A percentile compares a stretch with the other conserved stretches of the same genome.
These are phyloP conservation scores for Colletotrichum gigasporum DNA, from an alignment of 2,329 filamentous ascomycete genomes.

Conservation along the genomic window DNA sequence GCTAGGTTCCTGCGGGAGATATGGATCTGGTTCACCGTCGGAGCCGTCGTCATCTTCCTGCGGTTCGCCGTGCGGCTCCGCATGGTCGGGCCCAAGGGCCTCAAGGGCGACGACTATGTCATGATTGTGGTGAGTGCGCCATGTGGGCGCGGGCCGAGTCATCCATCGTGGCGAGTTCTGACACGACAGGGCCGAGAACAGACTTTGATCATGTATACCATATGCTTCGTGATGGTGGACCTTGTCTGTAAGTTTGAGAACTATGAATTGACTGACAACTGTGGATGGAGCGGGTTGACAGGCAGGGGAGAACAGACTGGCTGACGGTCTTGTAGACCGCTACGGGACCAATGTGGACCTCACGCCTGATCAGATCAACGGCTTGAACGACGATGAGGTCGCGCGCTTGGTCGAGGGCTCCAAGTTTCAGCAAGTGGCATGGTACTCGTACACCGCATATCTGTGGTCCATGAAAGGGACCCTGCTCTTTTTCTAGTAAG, in stretches of 20 bases:
- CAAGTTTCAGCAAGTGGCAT: constrained; percentile 47
- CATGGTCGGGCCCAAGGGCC: constrained; percentile 46
- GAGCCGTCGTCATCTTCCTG: constrained; percentile 40
- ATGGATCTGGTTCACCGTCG: constrained; percentile 44
- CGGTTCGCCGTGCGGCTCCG: constrained; percentile 47
- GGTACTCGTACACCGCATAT: constrained; percentile 49
- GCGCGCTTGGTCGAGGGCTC: constrained; percentile 42
- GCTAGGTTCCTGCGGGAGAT: constrained; percentile 40
- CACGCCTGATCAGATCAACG: background rate
- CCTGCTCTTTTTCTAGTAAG: constrained; percentile 39
- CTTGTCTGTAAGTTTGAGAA: constrained; percentile 39
- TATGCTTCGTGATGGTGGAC: constrained; percentile 46
- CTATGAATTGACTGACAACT: background rate
- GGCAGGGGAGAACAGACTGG: background rate
- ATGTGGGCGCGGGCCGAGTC: background rate
- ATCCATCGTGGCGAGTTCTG: background rate
- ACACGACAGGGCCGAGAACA: background rate
- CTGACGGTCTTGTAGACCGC: background rate
- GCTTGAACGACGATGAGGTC: constrained; percentile 40
- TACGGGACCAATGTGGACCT: constrained; percentile 23
- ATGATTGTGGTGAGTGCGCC: constrained; percentile 39
- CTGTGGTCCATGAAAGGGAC: constrained; percentile 46
- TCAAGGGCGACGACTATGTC: constrained; percentile 50
- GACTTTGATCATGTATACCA: constrained; percentile 41
- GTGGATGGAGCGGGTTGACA: background rate